Evolutionary conservation across 2,329 filamentous ascomycete genomes (phyloP).

Genomic region (Hansfordia pulvinata): DNA sequence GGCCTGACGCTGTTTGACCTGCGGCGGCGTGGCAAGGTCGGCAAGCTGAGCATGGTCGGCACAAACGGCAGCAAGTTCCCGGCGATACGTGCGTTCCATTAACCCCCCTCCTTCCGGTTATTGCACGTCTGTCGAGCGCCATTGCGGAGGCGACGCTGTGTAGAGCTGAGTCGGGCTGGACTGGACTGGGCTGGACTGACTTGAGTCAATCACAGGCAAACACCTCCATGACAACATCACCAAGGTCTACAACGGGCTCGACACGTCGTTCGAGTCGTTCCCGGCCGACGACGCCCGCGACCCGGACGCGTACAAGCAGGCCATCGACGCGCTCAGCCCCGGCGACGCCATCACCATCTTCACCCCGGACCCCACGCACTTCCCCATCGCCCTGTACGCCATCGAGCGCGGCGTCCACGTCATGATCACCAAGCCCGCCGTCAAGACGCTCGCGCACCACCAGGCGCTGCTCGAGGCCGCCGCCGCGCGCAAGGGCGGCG

Average conservation of each 20-base stretch:
- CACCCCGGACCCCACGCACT: conserved; percentile 87
- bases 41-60: conserved; percentile 76
- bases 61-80: conserved; percentile 83
- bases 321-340: conserved; percentile 69
- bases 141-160: too few relatives aligned
- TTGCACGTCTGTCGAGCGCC: too few relatives aligned
- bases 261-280: conserved; percentile 75
- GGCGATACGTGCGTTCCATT: conserved; percentile 66
- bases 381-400: conserved; percentile 82
- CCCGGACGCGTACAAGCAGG: conserved; percentile 72
- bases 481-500: conserved; percentile 59
- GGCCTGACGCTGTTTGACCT: conserved; percentile 83
- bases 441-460: conserved; percentile 73
- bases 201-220: conserved; percentile 38
- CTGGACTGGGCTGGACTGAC: too few relatives aligned
- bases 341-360: conserved; percentile 93
- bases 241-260: conserved; percentile 75
- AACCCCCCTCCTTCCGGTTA: too few relatives aligned
- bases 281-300: conserved; percentile 62
- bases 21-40: conserved; percentile 76
- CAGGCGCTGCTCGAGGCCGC: conserved; percentile 58
- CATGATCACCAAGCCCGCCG: conserved; percentile 85
- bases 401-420: conserved; percentile 83
- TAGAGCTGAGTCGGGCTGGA: too few relatives aligned
- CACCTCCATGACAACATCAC: conserved; percentile 82